Base-by-base conservation (phyloP, 306 rosid genomes). In the Vigna unguiculata region DNA sequence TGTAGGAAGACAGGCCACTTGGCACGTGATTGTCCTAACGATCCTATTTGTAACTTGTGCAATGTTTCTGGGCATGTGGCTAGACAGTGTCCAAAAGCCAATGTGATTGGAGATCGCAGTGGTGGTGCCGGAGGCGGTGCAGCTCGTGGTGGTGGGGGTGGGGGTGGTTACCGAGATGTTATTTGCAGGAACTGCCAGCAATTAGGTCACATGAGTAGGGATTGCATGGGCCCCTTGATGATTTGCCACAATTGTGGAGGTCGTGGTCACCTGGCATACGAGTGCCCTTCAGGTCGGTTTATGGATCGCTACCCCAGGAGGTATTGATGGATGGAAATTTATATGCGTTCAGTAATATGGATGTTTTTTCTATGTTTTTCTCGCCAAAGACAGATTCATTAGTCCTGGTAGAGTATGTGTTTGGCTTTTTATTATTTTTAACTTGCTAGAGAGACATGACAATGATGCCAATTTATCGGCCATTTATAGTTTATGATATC, bases 241-340 rank as follows among this genome's bases (percentile, higher is more conserved):
- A 88, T 92, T 66, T 95, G 98, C 74, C 98, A 95, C 83, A 95
- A 95, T 74, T 95, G 98, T 47, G 98, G 98, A 45, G 98, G 98
- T 11, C 93, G 98, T 20, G 98, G 98, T 21, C 98, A 95, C 81
- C 70, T 95, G 24, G 98, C 98, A 15, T 95, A 90, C 8, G 98
- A 95, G 86, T 95, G 98, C 80, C 98, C 98, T 68, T 95, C 98
- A 0, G 98, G 96, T 43, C 86, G 98, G 81, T 85, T 92, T 72
- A 81, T 94, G 93, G 97, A 95, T 47, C 97, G 97, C 69, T 92
- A 84, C 79, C 78, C 95, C 10, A 82, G 98, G 97, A 89, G 98
- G 89, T 95, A 90, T 84, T 95, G 87, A 86, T 81, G 76, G 83
- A 51, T 77, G 81, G 24, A 48, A 28, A 30, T 19, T 30, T 16